Conservation (phyloP, 208 protist species). For the Porcisia hertigi region DNA sequence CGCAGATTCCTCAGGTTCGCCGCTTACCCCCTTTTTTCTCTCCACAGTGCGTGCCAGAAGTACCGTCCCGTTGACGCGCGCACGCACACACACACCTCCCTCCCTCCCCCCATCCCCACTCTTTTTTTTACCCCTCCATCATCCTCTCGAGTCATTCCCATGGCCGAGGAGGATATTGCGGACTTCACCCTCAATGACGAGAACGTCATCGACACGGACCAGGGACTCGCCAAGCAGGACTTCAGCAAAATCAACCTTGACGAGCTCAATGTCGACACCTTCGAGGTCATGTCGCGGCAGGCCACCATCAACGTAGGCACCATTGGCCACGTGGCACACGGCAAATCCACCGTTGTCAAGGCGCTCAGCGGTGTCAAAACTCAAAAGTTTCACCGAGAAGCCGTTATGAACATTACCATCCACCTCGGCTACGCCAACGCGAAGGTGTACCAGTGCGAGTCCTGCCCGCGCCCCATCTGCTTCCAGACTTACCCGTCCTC, state of each 20-base stretch:
- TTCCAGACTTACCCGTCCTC: conserved; percentile 91
- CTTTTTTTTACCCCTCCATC: neutral
- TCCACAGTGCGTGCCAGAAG: neutral
- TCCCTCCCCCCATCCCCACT: neutral
- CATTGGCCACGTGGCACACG: conserved; percentile 99
- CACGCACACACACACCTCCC: neutral
- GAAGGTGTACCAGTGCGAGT: conserved; percentile 95
- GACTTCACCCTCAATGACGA: conserved; percentile 66
- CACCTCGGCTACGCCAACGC: conserved; percentile 99
- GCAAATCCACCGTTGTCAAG: conserved; percentile 99
- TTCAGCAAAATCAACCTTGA: conserved; percentile 65
- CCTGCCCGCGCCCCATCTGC: conserved; percentile 93
- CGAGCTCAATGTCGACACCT: conserved; percentile 93
- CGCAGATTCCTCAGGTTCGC: conserved; percentile 68
- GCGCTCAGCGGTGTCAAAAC: conserved; percentile 99
- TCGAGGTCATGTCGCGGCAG: conserved; percentile 98
- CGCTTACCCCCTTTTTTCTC: conserved; percentile 98
- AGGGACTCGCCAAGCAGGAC: conserved; percentile 76
- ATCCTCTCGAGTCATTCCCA: conserved; percentile 16
- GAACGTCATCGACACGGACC: conserved; percentile 45
- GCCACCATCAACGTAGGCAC: conserved; percentile 99
- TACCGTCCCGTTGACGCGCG: conserved; percentile 91
- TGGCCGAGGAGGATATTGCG: conserved; percentile 70
- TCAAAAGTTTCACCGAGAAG: conserved; percentile 99
- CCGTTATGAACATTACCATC: conserved; percentile 99